phyloP scores from a whole-genome alignment of 192 early-diverging fungal species.

The Coemansia sp. region DNA sequence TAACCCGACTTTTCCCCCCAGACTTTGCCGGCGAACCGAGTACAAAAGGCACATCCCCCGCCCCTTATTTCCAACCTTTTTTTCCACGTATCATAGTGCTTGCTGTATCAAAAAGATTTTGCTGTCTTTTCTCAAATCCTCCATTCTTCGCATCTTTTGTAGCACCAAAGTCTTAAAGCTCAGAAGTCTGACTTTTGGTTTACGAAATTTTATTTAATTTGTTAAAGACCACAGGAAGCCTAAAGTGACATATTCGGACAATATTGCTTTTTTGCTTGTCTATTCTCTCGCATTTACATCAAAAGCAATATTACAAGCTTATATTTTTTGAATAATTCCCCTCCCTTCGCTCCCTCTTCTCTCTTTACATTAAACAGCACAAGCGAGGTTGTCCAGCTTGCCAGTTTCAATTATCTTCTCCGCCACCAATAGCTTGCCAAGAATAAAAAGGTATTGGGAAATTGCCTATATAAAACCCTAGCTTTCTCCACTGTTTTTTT shows the following conservation, averaged over 20 bases:
- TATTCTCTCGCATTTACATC: background rate
- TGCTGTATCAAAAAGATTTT: background rate
- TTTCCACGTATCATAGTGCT: background rate
- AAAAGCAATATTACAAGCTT: background rate
- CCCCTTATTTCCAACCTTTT: background rate
- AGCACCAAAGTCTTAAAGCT: background rate
- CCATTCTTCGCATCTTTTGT: background rate
- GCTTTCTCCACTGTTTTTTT: conserved; percentile 3
- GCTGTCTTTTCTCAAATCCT: background rate
- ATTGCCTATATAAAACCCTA: background rate
- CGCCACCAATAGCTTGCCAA: background rate
- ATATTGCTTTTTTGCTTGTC: conserved; percentile 2
- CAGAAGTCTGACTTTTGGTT: background rate
- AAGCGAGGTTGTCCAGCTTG: background rate
- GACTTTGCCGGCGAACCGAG: conserved; percentile 1
- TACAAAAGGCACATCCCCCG: conserved; percentile 5
- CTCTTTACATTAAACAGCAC: background rate
- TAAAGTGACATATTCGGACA: background rate
- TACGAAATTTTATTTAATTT: background rate
- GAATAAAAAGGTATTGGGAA: background rate
- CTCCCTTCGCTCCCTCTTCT: background rate
- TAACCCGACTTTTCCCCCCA: background rate
- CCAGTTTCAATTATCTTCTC: background rate
- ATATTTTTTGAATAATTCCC: background rate
- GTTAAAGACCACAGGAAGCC: background rate